A percentile compares a stretch with the other conserved stretches of the same genome.
phyloP scores from a whole-genome alignment of 257 asterid species.

The Penstemon newberryi region DNA sequence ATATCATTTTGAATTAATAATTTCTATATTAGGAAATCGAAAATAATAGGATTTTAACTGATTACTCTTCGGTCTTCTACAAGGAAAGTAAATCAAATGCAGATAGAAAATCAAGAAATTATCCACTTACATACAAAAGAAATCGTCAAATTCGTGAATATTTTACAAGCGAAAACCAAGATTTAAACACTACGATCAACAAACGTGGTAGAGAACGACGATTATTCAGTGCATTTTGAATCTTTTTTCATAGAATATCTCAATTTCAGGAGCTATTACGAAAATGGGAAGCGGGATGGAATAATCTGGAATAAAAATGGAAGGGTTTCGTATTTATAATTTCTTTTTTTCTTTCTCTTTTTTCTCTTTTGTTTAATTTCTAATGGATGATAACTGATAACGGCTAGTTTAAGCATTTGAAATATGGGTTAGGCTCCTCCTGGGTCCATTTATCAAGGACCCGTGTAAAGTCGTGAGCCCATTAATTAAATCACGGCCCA shows the following conservation, averaged over 20 bases:
- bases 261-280: slow-evolving; percentile 27
- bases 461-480: too few species aligned
- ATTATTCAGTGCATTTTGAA: not conserved
- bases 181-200: slow-evolving; percentile 20
- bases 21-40: not conserved
- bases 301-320: slow-evolving; percentile 23
- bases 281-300: slow-evolving; percentile 27
- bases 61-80: not conserved
- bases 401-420: slow-evolving; percentile 45
- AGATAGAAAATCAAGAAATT: not conserved
- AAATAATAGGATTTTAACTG: not conserved
- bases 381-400: slow-evolving; percentile 27
- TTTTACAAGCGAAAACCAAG: slow-evolving; percentile 22
- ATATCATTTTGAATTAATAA: not conserved
- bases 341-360: not conserved
- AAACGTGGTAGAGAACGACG: not conserved
- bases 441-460: too few species aligned
- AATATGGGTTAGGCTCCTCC: too few species aligned
- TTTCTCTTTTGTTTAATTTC: not conserved
- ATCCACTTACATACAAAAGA: slow-evolving; percentile 28
- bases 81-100: not conserved
- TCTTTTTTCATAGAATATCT: not conserved
- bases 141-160: slow-evolving; percentile 25
- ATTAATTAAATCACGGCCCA: too few species aligned
- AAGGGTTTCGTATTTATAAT: not conserved